phyloP scores from a whole-genome alignment of 2,329 filamentous ascomycete species.

The Trichoderma sp. region DNA sequence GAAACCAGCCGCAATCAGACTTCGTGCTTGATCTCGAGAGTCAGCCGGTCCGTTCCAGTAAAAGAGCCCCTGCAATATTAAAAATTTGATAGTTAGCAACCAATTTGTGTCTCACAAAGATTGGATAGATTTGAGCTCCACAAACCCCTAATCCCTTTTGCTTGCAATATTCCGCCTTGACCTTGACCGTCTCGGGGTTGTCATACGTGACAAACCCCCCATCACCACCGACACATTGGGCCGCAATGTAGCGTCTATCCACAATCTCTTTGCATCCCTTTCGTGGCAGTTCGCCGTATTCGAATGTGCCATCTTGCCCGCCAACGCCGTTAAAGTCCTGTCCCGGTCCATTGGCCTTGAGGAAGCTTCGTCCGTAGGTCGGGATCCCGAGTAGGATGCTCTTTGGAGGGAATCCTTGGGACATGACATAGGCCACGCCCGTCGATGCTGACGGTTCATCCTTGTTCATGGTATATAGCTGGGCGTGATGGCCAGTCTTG shows the following conservation, averaged over 20 bases:
- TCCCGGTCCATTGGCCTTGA: conserved; percentile 66
- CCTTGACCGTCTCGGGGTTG: conserved; percentile 73
- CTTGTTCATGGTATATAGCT: conserved; percentile 66
- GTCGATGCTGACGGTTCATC: conserved; percentile 68
- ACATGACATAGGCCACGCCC: conserved; percentile 67
- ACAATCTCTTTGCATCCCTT: conserved; percentile 65
- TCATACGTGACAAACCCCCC: conserved; percentile 82
- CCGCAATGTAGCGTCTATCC: conserved; percentile 69
- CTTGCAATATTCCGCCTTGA: conserved; percentile 75
- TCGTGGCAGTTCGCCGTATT: conserved; percentile 71
- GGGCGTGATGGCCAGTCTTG: conserved; percentile 73
- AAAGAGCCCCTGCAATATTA: conserved; percentile 65
- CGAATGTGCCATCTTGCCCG: conserved; percentile 72
- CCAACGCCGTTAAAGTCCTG: conserved; percentile 60
- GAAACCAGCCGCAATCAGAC: conserved; percentile 63
- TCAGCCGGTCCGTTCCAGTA: conserved; percentile 83
- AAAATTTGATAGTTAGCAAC: conserved; percentile 22
- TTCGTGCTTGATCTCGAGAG: conserved; percentile 59
- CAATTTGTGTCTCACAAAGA: neutral
- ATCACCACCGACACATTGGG: conserved; percentile 72
- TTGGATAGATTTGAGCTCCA: conserved; percentile 32
- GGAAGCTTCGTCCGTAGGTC: conserved; percentile 74
- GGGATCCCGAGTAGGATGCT: conserved; percentile 79
- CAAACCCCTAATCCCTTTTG: conserved; percentile 68
- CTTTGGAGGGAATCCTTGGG: conserved; percentile 66